Percentiles rank a stretch among this genome's conserved stretches.
phyloP scores from a whole-genome alignment of 1,139 yeast species.

The Yamadazyma pseudoaaseri region DNA sequence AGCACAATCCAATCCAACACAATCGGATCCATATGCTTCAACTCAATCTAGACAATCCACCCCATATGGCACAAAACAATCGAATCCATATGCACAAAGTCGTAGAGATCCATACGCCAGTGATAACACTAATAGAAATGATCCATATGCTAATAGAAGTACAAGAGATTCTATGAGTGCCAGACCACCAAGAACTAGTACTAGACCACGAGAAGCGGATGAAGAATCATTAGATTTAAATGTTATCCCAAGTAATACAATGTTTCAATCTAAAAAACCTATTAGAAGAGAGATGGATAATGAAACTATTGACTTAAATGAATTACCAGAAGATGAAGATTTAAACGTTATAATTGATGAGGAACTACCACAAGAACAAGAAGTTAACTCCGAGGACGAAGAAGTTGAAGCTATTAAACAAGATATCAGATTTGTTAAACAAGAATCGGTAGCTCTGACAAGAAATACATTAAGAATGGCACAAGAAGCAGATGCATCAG shows the following conservation, averaged over 20 bases:
- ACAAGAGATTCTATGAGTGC: constrained; percentile 3
- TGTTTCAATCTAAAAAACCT: constrained; percentile 27
- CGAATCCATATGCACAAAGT: background rate
- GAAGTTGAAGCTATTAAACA: constrained; percentile 88
- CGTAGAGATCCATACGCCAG: background rate
- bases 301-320: constrained; percentile 36
- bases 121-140: background rate
- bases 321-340: constrained; percentile 36
- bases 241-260: constrained; percentile 37
- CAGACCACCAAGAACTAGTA: constrained; percentile 3
- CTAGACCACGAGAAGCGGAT: constrained; percentile 15
- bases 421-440: constrained; percentile 81
- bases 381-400: constrained; percentile 64
- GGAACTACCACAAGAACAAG: constrained; percentile 44
- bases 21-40: background rate
- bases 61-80: background rate
- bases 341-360: constrained; percentile 46
- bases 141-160: constrained; percentile 2
- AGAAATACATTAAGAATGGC: constrained; percentile 87
- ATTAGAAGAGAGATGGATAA: constrained; percentile 23
- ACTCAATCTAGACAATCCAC: background rate
- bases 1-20: background rate
- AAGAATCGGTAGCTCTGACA: constrained; percentile 82
- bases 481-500: constrained; percentile 88
- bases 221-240: constrained; percentile 43